Evolutionary conservation across 352 stramenopile genomes (phyloP).

Genomic region (Halophytophthora batemanensis): DNA sequence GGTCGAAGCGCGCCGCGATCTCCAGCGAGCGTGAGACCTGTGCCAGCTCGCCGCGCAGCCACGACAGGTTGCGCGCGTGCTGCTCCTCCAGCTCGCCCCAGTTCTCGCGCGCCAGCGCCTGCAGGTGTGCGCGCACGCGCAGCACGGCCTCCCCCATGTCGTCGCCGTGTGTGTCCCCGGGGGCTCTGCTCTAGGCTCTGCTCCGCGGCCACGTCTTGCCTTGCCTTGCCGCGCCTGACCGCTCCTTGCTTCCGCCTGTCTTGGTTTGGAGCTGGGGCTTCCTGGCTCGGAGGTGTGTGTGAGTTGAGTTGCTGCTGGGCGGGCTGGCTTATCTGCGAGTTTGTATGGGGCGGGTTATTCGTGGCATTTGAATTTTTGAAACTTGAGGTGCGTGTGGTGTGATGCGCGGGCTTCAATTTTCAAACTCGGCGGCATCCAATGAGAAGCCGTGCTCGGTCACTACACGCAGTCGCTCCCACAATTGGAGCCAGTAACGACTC

Average conservation of each 20-base stretch:
- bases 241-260: too few relatives aligned
- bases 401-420: not conserved
- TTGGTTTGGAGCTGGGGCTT: too few relatives aligned
- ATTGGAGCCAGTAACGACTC: too few relatives aligned
- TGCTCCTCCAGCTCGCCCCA: constrained; percentile 43
- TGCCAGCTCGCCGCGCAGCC: constrained; percentile 50
- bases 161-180: not conserved
- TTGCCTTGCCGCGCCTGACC: too few relatives aligned
- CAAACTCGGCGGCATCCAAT: too few relatives aligned
- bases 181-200: too few relatives aligned
- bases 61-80: constrained; percentile 40
- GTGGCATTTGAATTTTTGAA: constrained; percentile 23
- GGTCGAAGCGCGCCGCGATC: constrained; percentile 39
- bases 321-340: not conserved
- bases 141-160: constrained; percentile 66
- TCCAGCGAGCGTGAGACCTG: constrained; percentile 51
- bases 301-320: not conserved
- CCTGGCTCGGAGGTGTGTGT: too few relatives aligned
- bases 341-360: not conserved
- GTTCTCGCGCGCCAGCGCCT: constrained; percentile 49
- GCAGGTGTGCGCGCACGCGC: constrained; percentile 54
- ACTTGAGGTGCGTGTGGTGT: not conserved
- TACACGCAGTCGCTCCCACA: too few relatives aligned
- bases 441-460: too few relatives aligned
- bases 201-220: too few relatives aligned